phyloP scores from a whole-genome alignment of 805 yeast genomes.

The Yarrowia divulgata region DNA sequence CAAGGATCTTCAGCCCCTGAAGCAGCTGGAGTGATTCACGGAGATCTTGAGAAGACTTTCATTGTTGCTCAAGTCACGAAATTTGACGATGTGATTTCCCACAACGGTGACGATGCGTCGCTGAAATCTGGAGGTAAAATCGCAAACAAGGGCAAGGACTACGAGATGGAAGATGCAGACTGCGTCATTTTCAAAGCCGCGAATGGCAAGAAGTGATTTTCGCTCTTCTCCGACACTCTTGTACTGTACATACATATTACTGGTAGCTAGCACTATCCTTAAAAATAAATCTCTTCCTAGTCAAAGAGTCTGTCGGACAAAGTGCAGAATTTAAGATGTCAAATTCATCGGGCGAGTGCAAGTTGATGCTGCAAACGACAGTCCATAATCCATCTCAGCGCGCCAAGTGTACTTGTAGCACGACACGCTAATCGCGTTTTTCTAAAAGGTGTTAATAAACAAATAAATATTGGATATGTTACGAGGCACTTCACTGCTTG shows the following conservation, averaged over 20 bases:
- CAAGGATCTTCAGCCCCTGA: constrained; percentile 80
- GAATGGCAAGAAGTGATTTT: constrained; percentile 41
- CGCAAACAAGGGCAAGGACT: constrained; percentile 75
- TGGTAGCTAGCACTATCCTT: neutral
- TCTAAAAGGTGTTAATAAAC: too few relatives aligned
- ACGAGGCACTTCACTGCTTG: too few relatives aligned
- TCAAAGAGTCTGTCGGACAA: too few relatives aligned
- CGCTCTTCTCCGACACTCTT: neutral
- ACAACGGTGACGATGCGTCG: constrained; percentile 60
- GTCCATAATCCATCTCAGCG: too few relatives aligned
- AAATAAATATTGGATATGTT: neutral
- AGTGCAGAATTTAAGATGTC: too few relatives aligned
- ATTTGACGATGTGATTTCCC: constrained; percentile 61
- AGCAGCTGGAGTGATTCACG: constrained; percentile 90
- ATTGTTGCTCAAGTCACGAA: constrained; percentile 78
- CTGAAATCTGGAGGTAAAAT: constrained; percentile 67
- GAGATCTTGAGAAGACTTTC: constrained; percentile 82
- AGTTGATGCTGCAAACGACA: too few relatives aligned
- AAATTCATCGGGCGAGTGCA: too few relatives aligned
- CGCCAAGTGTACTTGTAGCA: too few relatives aligned
- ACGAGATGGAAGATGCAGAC: constrained; percentile 85
- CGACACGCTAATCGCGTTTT: too few relatives aligned
- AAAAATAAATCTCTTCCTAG: neutral
- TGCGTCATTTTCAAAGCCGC: constrained; percentile 69
- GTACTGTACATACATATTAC: too few relatives aligned